Evolutionary conservation across 2,329 filamentous ascomycete species (phyloP), one percentile per base, ranked within the genome.

Genomic region (Monilinia laxa): DNA sequence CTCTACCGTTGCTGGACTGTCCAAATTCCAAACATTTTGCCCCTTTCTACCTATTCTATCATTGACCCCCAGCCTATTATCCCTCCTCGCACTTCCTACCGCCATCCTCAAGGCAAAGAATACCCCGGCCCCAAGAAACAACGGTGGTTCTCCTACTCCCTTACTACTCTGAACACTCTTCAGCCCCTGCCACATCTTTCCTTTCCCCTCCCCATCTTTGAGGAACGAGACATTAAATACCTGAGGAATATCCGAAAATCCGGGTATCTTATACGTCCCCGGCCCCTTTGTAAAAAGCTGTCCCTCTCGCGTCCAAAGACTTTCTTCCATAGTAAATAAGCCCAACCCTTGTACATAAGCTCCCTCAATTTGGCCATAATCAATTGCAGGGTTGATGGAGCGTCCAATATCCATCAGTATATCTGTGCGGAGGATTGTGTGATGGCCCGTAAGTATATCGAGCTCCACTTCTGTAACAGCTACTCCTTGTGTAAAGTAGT

Each of bases 391-490:
- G 75, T 86, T 86, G 74, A 86, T 86, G 38, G 80, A 87, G 35
- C 88, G 85, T 0, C 91, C 91, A 0, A 98, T 92, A 74, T 98
- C 94, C 95, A 99, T 99, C 78, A 97, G 96, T 79, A 99, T 87
- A 75, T 99, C 95, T 1, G 93, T 91, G 23, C 93, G 88, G 2
- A 91, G 79, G 68, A 91, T 92, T 0, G 94, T 98, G 91, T 92
- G 98, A 70, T 95, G 91, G 51, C 95, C 95, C 0, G 95, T 98
- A 25, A 99, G 80, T 0, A 92, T 93, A 78, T 99, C 95, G 67
- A 99, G 84, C 78, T 98, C 92, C 11, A 97, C 92, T 78, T 98
- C 95, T 16, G 93, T 90, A 0, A 91, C 91, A 0, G 94, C 87
- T 5, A 98, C 93, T 75, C 91, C 89, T 76, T 91, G 93, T 0